phyloP scores from a whole-genome alignment of 495 filamentous ascomycete genomes.

The Xylona heveae region DNA sequence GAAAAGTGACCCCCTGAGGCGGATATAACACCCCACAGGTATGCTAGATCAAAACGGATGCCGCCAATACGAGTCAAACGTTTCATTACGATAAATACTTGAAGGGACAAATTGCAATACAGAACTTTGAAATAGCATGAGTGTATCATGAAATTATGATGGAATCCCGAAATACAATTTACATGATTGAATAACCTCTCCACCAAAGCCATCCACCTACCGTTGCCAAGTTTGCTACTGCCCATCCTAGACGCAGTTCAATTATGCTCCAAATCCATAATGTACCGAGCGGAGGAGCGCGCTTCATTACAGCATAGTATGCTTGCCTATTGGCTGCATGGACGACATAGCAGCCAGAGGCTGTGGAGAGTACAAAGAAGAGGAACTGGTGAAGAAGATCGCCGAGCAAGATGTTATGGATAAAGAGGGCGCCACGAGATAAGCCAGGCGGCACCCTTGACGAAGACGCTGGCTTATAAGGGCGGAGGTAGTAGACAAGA shows the following conservation, averaged over 20 bases:
- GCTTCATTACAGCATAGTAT: conserved; percentile 84
- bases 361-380: conserved; percentile 32
- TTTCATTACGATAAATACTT: too few species aligned
- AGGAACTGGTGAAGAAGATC: conserved; percentile 31
- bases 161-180: too few species aligned
- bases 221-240: conserved; percentile 34
- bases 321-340: conserved; percentile 54
- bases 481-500: conserved; percentile 37
- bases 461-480: conserved; percentile 11
- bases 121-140: too few species aligned
- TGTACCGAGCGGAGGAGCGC: conserved; percentile 68
- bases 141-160: too few species aligned
- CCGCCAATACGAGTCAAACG: too few species aligned
- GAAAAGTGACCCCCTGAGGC: too few species aligned
- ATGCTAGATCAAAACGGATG: too few species aligned
- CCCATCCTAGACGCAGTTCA: conserved; percentile 56
- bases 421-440: conserved; percentile 8
- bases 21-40: too few species aligned
- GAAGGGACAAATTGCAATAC: too few species aligned
- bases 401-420: conserved; percentile 19
- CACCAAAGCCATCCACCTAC: conserved; percentile 47
- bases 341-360: conserved; percentile 55
- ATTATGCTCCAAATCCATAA: conserved; percentile 88
- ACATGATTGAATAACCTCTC: conserved; percentile 33
- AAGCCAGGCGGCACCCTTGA: conserved; percentile 6